Base-by-base conservation (phyloP, 169 alveolate genomes). In the Plasmodium coatneyi region DNA sequence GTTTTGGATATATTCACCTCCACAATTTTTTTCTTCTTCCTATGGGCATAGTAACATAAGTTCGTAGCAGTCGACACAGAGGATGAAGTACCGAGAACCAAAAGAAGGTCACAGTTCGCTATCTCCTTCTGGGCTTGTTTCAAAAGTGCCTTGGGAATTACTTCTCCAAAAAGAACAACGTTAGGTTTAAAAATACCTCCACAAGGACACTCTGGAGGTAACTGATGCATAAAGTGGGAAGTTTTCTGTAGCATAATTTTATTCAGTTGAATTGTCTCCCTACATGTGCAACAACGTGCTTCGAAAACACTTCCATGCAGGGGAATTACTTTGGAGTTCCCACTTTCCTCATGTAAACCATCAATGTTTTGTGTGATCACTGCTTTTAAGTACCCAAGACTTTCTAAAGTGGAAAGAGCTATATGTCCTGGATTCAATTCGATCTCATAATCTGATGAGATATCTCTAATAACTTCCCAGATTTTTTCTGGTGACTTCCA, bases 201-300 rank as follows among this genome's bases (percentile, higher is more conserved):
- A 84, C 93, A 84, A 34, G 93, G 93, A 52, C 93, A 84, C 41
- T 84, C 93, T 52, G 93, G 93, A 74, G 93, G 93, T 49, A 84
- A 41, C 32, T 84, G 93, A 30, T 84, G 86, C 93, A 84, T 84
- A 30, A 84, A 84, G 7, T 84, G 93, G 19, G 93, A 84, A 9
- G 93, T 84, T 54, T 84, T 84, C 32, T 84, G 93, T 74, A 84
- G 28, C 93, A 84, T 84, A 1, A 84, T 84, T 52, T 84, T 84
- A 36, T 84, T 84, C 54, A 84, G 41, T 56, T 84, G 54, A 49
- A 84, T 83, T 1, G 46, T 76, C 66, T 84, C 80, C 30, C 70
- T 84, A 10, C 93, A 84, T 70, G 93, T 84, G 41, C 93, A 84
- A n/a, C 93, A 84, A 12, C 52, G 60, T 10, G 93, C 93, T 70